Base-by-base conservation (phyloP, 106 monocot species). In the Platanthera zijinensis region DNA sequence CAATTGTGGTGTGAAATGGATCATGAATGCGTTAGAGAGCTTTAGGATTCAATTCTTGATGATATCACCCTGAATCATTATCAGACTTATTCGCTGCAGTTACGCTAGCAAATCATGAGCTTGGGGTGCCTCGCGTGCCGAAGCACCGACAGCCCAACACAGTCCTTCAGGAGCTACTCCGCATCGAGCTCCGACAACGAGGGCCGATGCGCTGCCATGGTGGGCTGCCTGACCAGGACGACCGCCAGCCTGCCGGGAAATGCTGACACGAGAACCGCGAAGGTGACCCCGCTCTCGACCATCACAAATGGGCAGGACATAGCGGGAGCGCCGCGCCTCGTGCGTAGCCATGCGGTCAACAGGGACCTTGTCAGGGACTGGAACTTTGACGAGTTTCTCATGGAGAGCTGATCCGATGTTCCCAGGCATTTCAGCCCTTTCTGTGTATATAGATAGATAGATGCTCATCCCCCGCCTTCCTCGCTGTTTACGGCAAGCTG, bases 331-430 rank as follows among this genome's bases (percentile, higher is more conserved):
- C 90, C 90, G 13, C 86, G 90, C 5, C 84, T 90, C 18, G 78
- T 90, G 14, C 74, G 90, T 9, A 90, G 90, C 77, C 81, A 71
- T 59, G 90, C 90, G 5, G 83, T 90, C 5, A 81, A 78, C 30
- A 82, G 90, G 46, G 90, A 90, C 50, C 85, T 83, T 28, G 90
- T 90, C 10, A 75, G 87, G 69, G 85, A 87, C 66, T 90, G 90
- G 90, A 84, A 85, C 52, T 90, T 90, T 25, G 85, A 87, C 17
- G 85, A 89, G 56, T 10, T 81, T 74, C 56, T 52, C 50, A 21
- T 74, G 10, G 79, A 68, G 46, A 73, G 70, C 32, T 67, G 39
- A 67, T 66, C 32, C 11, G 59, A 21, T 61, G 6, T 21, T 61
- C 11, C 19, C 59, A 6, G 21, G 59, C 21, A 61, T 21, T 21